Base-by-base conservation (phyloP, 2,329 filamentous ascomycete species). In the Colletotrichum falcatum region DNA sequence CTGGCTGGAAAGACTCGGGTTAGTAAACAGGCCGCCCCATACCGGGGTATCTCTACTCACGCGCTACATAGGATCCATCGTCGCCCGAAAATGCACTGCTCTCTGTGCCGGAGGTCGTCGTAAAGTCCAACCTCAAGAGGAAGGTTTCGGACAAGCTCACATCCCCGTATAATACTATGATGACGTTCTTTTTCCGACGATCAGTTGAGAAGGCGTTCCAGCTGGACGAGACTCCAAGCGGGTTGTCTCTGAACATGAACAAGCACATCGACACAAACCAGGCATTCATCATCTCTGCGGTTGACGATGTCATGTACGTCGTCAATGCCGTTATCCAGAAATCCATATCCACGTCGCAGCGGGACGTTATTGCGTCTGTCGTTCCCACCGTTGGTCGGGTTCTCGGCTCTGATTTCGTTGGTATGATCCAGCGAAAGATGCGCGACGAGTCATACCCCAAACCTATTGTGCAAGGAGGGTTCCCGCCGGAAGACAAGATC, bases 271-370 rank as follows among this genome's bases (percentile, higher is more conserved):
- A 92, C 62, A 88, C 91, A 68, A 94, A 94, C 75, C 89, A 94
- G 3, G 96, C 96, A 0, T 97, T 94, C 77, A 97, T 99, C 76
- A 95, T 96, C 53, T 94, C 95, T 2, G 95, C 95, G 0, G 95
- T 99, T 11, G 96, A 99, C 83, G 96, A 98, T 82, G 94, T 98
- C 77, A 98, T 99, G 95, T 99, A 98, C 81, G 98, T 99, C 75
- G 93, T 97, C 78, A 97, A 97, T 78, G 92, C 95, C 61, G 92
- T 98, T 42, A 86, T 98, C 9, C 92, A 97, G 73, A 91, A 95
- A 74, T 93, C 94, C 0, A 85, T 98, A 28, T 92, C 93, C 0
- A 98, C 97, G 0, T 94, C 93, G 2, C 95, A 98, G 78, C 87
- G 91, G 74, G 87, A 91, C 23, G 90, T 97, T 4, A 88, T 97